These are phyloP conservation scores for Pulveroboletus sp. DNA, from an alignment of 768 basidiomycete genomes.

Conservation along the genomic window DNA sequence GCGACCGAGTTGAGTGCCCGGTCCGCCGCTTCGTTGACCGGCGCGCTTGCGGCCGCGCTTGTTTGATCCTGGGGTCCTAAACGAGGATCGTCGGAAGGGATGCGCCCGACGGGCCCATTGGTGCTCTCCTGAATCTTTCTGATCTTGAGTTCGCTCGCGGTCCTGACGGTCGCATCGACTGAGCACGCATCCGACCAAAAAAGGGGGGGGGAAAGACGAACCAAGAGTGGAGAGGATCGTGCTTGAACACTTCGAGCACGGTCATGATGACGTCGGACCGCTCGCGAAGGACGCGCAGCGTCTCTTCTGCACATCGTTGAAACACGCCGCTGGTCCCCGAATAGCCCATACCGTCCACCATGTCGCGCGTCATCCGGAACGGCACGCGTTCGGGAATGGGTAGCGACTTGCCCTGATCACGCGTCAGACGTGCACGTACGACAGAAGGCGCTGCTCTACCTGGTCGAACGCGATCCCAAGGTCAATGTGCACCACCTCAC, in stretches of 20 bases:
- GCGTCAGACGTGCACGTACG: not conserved
- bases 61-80: no score
- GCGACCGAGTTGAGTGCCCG: slow-evolving; percentile 78
- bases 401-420: slow-evolving; percentile 68
- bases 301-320: slow-evolving; percentile 92
- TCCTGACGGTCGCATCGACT: slow-evolving; percentile 42
- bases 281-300: slow-evolving; percentile 82
- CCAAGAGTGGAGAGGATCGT: slow-evolving; percentile 95
- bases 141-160: slow-evolving; percentile 72
- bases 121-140: slow-evolving; percentile 54
- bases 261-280: slow-evolving; percentile 88
- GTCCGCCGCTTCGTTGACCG: slow-evolving; percentile 84
- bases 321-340: slow-evolving; percentile 92
- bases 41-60: slow-evolving; percentile 54
- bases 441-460: slow-evolving; percentile 37
- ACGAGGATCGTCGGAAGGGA: slow-evolving; percentile 24
- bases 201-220: slow-evolving; percentile 31
- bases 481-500: slow-evolving; percentile 94
- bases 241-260: slow-evolving; percentile 93
- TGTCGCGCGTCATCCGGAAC: slow-evolving; percentile 90
- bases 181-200: not conserved
- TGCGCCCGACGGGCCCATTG: slow-evolving; percentile 22
- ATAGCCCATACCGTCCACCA: slow-evolving; percentile 91
- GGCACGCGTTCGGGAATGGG: slow-evolving; percentile 84
- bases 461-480: slow-evolving; percentile 96